phyloP scores from a whole-genome alignment of 768 basidiomycete genomes.

The Tylopilus intermedius region DNA sequence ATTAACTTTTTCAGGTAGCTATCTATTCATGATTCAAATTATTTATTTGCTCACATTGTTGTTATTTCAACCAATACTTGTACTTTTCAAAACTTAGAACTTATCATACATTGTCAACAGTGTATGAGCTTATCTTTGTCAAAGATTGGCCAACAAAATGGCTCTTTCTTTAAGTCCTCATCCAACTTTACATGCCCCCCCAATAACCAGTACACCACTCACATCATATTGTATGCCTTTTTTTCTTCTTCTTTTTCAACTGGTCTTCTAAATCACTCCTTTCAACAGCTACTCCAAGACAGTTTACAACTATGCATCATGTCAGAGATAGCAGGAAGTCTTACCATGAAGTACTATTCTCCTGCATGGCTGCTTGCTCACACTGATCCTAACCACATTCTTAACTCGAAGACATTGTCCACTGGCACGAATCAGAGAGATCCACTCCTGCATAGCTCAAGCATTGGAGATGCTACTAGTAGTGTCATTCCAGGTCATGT shows the following conservation, averaged over 20 bases:
- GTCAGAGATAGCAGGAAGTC: neutral
- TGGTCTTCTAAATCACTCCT: neutral
- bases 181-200: slow-evolving; percentile 1
- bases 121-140: neutral
- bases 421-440: slow-evolving; percentile 2
- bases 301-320: slow-evolving; percentile 9
- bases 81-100: neutral
- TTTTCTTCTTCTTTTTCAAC: neutral
- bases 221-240: neutral
- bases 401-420: slow-evolving; percentile 12
- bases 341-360: slow-evolving; percentile 12
- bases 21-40: neutral
- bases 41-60: neutral
- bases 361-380: neutral
- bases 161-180: slow-evolving; percentile 18
- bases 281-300: slow-evolving; percentile 12
- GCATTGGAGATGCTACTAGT: neutral
- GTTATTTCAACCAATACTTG: neutral
- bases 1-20: neutral
- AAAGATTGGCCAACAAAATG: slow-evolving; percentile 8
- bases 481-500: neutral
- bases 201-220: neutral
- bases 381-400: slow-evolving; percentile 3
- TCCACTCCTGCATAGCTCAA: slow-evolving; percentile 1
- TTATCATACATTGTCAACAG: neutral